Base-by-base conservation (phyloP, 2,329 filamentous ascomycete genomes). In the Thermomyces lanuginosus region DNA sequence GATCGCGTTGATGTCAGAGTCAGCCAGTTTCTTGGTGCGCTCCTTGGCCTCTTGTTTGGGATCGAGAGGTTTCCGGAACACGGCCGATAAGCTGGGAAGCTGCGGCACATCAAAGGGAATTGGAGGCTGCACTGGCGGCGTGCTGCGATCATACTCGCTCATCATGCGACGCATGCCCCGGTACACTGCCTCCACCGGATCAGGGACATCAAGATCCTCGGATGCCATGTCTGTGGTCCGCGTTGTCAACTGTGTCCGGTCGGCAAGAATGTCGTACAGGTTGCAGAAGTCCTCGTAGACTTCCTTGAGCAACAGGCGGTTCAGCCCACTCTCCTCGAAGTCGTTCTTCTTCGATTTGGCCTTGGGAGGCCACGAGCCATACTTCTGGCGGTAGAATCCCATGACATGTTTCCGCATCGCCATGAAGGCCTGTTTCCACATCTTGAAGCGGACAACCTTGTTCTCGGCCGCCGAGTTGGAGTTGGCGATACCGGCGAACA, bases 291-390 rank as follows among this genome's bases (percentile, higher is more conserved):
- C 86, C 14, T 72, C 66, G 53, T 93, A 95, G 6, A 95, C 57
- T 22, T 80, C 74, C 45, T 72, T 72, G 21, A 93, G 60, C 4
- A 92, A 80, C 22, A 82, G 55, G 13, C 89, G 69, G 50, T 93
- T 93, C 12, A 95, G 63, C 0, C 86, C 86, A 39, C 72, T 79
- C 40, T 84, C 82, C 15, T 78, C 75, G 37, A 92, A 81, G 1
- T 75, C 69, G 46, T 92, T 92, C 65, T 91, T 92, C 63, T 91
- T 92, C 41, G 74, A 86, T 42, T 69, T 77, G 2, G 83, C 82
- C 49, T 89, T 92, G 6, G 89, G 86, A 2, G 89, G 84, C 86
- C 86, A 80, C 16, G 72, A 64, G n/a, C 74, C 74, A 42, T 74
- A 76, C 24, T 66, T 63, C 26, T 63, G 51, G 36, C 73, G 71